These are phyloP conservation scores for Ilex aquifolium DNA, from an alignment of 257 asterid genomes.

Conservation along the genomic window DNA sequence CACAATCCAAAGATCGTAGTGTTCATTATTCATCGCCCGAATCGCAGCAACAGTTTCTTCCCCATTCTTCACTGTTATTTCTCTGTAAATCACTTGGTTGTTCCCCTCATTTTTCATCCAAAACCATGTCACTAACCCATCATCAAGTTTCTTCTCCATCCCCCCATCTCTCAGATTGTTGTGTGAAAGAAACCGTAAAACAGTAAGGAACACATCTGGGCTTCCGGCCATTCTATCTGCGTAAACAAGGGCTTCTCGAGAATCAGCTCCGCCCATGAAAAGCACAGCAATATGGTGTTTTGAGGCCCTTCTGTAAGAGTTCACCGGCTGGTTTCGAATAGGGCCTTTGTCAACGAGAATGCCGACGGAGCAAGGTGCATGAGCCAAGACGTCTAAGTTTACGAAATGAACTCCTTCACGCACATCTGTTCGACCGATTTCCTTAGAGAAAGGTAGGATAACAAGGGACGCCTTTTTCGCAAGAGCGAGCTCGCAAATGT, in stretches of 20 bases:
- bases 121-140: background rate
- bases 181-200: background rate
- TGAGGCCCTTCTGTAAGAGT: background rate
- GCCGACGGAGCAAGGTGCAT: background rate
- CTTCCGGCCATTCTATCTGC: background rate
- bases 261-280: background rate
- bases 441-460: background rate
- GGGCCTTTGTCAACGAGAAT: background rate
- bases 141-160: background rate
- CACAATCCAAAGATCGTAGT: background rate
- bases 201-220: background rate
- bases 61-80: too few species aligned
- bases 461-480: background rate
- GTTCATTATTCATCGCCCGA: background rate
- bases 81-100: too few species aligned
- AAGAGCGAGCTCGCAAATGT: background rate
- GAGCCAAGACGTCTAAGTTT: background rate
- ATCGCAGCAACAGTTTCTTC: background rate
- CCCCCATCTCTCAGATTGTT: background rate
- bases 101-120: background rate
- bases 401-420: background rate
- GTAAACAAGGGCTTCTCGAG: background rate
- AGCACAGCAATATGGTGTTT: background rate
- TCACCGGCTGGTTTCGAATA: background rate
- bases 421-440: background rate